phyloP scores from a whole-genome alignment of 1,284 basidiomycete species.

The Heimioporus retisporus region DNA sequence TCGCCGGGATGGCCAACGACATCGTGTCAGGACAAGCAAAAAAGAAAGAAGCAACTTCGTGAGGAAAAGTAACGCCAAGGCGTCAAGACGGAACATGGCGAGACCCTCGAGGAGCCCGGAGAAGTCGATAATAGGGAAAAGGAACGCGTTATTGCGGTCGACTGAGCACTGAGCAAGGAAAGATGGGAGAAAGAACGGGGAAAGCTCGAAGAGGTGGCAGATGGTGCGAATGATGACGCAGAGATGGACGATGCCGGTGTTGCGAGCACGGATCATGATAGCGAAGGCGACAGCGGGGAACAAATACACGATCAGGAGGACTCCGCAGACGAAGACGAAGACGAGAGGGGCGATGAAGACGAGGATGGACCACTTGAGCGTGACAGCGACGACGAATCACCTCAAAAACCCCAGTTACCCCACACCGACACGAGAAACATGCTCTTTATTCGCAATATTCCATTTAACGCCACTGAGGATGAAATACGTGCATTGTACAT shows the following conservation, averaged over 20 bases:
- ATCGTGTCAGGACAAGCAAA: conserved; percentile 80
- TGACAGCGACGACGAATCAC: conserved; percentile 50
- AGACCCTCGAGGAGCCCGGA: conserved; percentile 51
- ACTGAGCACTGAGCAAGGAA: conserved; percentile 97
- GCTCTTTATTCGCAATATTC: conserved; percentile 95
- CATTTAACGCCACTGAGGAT: conserved; percentile 93
- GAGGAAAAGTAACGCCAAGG: conserved; percentile 63
- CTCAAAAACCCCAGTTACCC: conserved; percentile 79
- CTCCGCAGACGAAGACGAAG: conserved; percentile 42
- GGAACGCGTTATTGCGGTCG: conserved; percentile 89
- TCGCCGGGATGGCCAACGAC: conserved; percentile 73
- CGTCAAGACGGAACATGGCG: conserved; percentile 45
- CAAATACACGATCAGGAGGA: conserved; percentile 56
- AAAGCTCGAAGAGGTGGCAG: conserved; percentile 54
- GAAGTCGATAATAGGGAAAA: conserved; percentile 43
- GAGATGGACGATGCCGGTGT: conserved; percentile 49
- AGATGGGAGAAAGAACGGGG: conserved; percentile 89
- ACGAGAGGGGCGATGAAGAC: conserved; percentile 39
- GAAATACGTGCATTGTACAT: conserved; percentile 86
- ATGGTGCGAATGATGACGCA: conserved; percentile 40
- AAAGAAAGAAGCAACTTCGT: conserved; percentile 74
- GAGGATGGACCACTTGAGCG: conserved; percentile 54
- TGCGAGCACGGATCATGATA: conserved; percentile 38
- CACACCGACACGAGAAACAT: conserved; percentile 90
- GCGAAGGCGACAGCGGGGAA: conserved; percentile 39